Evolutionary conservation across 129 eudicot genomes (phyloP).

Genomic region (Apium graveolens): DNA sequence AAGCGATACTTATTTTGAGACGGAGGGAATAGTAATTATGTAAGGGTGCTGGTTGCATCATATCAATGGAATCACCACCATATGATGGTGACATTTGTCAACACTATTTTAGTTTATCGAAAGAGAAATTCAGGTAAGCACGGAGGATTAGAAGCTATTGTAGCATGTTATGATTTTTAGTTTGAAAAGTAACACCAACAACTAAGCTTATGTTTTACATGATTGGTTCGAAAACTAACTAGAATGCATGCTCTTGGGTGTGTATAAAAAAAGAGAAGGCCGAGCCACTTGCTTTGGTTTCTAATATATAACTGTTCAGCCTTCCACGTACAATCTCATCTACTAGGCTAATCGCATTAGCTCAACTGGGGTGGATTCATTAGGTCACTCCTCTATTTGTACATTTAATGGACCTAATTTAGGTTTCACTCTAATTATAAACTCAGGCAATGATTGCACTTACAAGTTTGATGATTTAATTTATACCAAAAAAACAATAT

Average conservation of each 20-base stretch:
- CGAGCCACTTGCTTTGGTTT: not conserved
- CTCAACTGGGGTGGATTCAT: not conserved
- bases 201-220: not conserved
- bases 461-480: not conserved
- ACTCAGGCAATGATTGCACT: not conserved
- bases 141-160: not conserved
- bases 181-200: not conserved
- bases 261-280: not conserved
- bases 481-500: not conserved
- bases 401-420: not conserved
- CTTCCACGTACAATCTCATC: not conserved
- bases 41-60: too few species aligned
- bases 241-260: not conserved
- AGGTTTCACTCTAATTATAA: not conserved
- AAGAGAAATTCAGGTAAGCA: not conserved
- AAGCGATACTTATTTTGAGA: too few species aligned
- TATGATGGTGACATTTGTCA: not conserved
- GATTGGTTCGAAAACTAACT: not conserved
- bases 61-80: not conserved
- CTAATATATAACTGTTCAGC: not conserved
- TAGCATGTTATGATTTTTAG: not conserved
- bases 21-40: too few species aligned
- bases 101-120: not conserved
- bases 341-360: slow-evolving; percentile 8
- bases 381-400: not conserved